Percentiles rank a stretch among this genome's conserved stretches.
These are phyloP conservation scores for Corynespora cassiicola DNA, from an alignment of 2,329 filamentous ascomycete genomes.

Conservation along the genomic window DNA sequence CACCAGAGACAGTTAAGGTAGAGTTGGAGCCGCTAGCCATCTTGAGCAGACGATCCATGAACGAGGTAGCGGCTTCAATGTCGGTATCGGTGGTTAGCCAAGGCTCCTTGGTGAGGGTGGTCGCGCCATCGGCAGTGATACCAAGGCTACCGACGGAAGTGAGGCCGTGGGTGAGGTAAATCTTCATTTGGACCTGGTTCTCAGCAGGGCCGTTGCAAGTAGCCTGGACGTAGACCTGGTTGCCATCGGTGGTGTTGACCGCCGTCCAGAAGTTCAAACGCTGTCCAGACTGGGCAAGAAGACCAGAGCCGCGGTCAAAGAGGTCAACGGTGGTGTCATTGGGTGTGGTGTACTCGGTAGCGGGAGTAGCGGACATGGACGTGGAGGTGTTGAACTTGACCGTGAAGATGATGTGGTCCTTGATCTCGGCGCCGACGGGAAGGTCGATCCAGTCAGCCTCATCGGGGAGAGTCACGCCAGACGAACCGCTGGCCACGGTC, in stretches of 20 bases:
- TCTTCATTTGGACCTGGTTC: conserved; percentile 43
- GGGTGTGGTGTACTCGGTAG: conserved; percentile 32
- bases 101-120: conserved; percentile 55
- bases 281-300: conserved; percentile 55
- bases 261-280: conserved; percentile 58
- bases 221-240: conserved; percentile 49
- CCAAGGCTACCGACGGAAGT: conserved; percentile 65
- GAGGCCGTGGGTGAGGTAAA: conserved; percentile 68
- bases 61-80: conserved; percentile 49
- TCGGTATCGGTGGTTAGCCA: conserved; percentile 58
- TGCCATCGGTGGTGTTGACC: conserved; percentile 50
- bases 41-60: conserved; percentile 53
- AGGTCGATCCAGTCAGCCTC: conserved; percentile 56
- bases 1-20: conserved; percentile 39
- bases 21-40: conserved; percentile 38
- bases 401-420: conserved; percentile 46
- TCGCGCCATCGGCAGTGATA: conserved; percentile 43
- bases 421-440: conserved; percentile 54
- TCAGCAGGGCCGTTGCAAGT: conserved; percentile 52
- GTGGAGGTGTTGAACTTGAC: conserved; percentile 38
- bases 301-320: conserved; percentile 45
- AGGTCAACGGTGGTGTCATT: conserved; percentile 37
- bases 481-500: conserved; percentile 49
- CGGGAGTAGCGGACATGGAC: conserved; percentile 23
- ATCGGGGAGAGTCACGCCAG: conserved; percentile 49